Evolutionary conservation across 495 filamentous ascomycete genomes (phyloP).

Genomic region (Saxispiralis lemnorum): DNA sequence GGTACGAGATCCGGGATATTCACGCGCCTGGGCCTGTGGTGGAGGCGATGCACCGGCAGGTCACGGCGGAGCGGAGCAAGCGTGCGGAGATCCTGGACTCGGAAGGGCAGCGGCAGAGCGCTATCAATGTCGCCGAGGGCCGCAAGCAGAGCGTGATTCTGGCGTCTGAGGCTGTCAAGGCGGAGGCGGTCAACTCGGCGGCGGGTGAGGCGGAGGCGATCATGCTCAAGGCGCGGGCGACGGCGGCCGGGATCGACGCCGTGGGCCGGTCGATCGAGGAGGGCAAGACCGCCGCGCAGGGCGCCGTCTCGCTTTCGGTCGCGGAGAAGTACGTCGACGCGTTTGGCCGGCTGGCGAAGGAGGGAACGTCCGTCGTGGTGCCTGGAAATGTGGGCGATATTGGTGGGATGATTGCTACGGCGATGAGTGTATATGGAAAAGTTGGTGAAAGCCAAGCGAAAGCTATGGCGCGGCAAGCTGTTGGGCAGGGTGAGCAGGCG

Average conservation of each 20-base stretch:
- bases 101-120: constrained; percentile 85
- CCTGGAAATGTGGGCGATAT: constrained; percentile 97
- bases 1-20: constrained; percentile 96
- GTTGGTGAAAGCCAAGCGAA: constrained; percentile 71
- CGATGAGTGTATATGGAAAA: constrained; percentile 88
- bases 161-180: constrained; percentile 76
- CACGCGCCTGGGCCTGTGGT: constrained; percentile 88
- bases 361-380: constrained; percentile 85
- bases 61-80: constrained; percentile 91
- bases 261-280: constrained; percentile 56
- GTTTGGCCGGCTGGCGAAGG: constrained; percentile 76
- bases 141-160: constrained; percentile 89
- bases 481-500: constrained; percentile 9
- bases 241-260: constrained; percentile 70
- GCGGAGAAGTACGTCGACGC: constrained; percentile 98
- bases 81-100: constrained; percentile 92
- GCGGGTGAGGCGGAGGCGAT: constrained; percentile 89
- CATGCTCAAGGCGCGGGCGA: constrained; percentile 64
- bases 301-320: constrained; percentile 66
- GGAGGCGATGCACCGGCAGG: constrained; percentile 92
- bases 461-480: constrained; percentile 36
- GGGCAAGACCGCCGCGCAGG: constrained; percentile 56
- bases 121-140: constrained; percentile 97
- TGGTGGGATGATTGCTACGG: constrained; percentile 89
- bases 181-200: constrained; percentile 83